These are phyloP conservation scores for Coemansia sp. DNA, from an alignment of 192 early-diverging fungal genomes.

Conservation along the genomic window DNA sequence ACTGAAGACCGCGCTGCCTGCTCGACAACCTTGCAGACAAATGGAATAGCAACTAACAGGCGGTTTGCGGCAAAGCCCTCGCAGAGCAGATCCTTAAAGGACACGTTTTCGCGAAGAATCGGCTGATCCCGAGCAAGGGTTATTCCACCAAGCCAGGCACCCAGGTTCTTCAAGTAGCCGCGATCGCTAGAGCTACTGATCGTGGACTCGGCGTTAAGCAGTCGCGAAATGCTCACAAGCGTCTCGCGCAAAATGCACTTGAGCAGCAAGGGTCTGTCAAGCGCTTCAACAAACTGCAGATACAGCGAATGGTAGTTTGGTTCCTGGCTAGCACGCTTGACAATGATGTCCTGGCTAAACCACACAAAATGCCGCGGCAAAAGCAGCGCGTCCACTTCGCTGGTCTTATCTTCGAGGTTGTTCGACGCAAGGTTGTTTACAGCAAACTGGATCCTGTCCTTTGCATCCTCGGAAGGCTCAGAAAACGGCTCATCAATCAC, in stretches of 20 bases:
- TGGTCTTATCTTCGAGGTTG: constrained; percentile 84
- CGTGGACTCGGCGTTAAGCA: constrained; percentile 93
- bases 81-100: constrained; percentile 91
- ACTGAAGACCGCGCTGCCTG: constrained; percentile 81
- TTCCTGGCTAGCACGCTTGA: constrained; percentile 93
- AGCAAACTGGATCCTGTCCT: constrained; percentile 96
- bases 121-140: constrained; percentile 95
- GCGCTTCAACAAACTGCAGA: constrained; percentile 74
- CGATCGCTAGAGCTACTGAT: constrained; percentile 86
- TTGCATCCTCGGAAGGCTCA: constrained; percentile 55
- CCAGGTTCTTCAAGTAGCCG: constrained; percentile 90
- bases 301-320: constrained; percentile 97
- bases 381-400: constrained; percentile 60
- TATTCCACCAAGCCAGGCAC: constrained; percentile 95
- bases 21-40: constrained; percentile 96
- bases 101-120: constrained; percentile 92
- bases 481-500: constrained; percentile 26
- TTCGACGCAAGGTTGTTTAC: constrained; percentile 92
- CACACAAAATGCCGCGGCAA: constrained; percentile 77
- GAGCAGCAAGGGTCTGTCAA: constrained; percentile 67
- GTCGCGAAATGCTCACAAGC: constrained; percentile 77
- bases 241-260: constrained; percentile 87
- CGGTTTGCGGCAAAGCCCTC: constrained; percentile 87
- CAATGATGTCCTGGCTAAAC: constrained; percentile 95
- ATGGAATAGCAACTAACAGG: constrained; percentile 95